A percentile compares a stretch with the other conserved stretches of the same genome.
phyloP scores from a whole-genome alignment of 106 monocot species.

The Phalaenopsis aphrodite region DNA sequence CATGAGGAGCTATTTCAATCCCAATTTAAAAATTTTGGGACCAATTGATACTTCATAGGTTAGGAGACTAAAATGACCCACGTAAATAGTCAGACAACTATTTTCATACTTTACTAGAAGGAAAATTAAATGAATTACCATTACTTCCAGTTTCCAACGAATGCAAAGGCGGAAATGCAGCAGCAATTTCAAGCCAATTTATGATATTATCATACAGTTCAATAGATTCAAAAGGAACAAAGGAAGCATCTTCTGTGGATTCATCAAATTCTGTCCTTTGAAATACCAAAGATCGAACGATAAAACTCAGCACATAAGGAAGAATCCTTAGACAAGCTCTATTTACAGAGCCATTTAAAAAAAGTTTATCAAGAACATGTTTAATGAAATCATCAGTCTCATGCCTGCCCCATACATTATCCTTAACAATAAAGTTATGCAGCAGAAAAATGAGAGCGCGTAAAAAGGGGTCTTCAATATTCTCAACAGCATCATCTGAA shows the following conservation, averaged over 20 bases:
- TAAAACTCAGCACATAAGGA: conserved; percentile 61
- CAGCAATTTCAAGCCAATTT: conserved; percentile 58
- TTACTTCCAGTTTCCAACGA: conserved; percentile 15
- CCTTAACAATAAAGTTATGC: conserved; percentile 35
- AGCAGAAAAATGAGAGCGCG: conserved; percentile 67
- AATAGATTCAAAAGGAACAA: conserved; percentile 21
- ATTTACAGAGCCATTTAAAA: conserved; percentile 24
- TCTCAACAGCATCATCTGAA: conserved; percentile 63
- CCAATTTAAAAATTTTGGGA: too few species aligned
- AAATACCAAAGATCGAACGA: conserved; percentile 34
- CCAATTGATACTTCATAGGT: too few species aligned
- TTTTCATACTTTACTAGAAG: too few species aligned
- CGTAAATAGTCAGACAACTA: too few species aligned
- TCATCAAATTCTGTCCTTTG: conserved; percentile 22
- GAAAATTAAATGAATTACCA: conserved; percentile 27
- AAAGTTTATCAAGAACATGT: conserved; percentile 45
- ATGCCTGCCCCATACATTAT: conserved; percentile 35
- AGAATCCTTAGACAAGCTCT: conserved; percentile 57
- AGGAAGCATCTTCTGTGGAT: conserved; percentile 16
- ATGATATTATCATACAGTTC: conserved; percentile 29
- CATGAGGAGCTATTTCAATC: too few species aligned
- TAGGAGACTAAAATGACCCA: too few species aligned
- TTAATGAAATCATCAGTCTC: conserved; percentile 56
- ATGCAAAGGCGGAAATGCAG: conserved; percentile 42
- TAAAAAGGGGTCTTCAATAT: conserved; percentile 56